Conservation (phyloP, 805 yeast species). For the Huiozyma naganishii region DNA sequence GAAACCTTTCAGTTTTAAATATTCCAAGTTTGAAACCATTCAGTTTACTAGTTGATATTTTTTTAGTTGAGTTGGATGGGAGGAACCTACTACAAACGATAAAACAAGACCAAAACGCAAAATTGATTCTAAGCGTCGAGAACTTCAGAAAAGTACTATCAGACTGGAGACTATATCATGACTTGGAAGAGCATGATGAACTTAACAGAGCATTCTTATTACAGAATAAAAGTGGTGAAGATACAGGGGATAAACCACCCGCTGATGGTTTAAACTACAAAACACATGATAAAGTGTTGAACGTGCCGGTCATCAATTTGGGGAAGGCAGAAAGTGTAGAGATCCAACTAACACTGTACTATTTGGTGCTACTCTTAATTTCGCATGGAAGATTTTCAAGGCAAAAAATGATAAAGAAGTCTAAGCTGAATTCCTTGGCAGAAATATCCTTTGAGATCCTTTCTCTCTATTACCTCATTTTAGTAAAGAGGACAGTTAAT, state of each 20-base stretch:
- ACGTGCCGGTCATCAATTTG: constrained; percentile 1
- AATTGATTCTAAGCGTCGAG: constrained; percentile 12
- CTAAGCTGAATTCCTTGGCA: constrained; percentile 3
- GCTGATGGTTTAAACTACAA: neutral
- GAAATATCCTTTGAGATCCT: constrained; percentile 22
- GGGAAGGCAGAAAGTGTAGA: constrained; percentile 20
- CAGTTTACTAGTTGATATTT: constrained; percentile 11
- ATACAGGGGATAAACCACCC: neutral
- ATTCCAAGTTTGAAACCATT: constrained; percentile 18
- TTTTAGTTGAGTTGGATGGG: constrained; percentile 16
- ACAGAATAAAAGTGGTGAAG: neutral
- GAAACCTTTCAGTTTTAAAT: constrained; percentile 10
- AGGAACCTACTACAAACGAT: constrained; percentile 13
- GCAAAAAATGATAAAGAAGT: no score
- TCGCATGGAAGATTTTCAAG: no score
- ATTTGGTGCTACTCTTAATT: constrained; percentile 11
- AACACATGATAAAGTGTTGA: neutral
- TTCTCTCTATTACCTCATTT: constrained; percentile 20
- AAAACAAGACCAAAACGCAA: constrained; percentile 3
- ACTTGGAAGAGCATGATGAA: constrained; percentile 16
- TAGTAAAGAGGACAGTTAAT: constrained; percentile 9
- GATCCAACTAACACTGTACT: constrained; percentile 21
- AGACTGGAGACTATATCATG: constrained; percentile 19
- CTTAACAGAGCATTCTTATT: neutral
- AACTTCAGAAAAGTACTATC: constrained; percentile 15